These are phyloP conservation scores for Maudiozyma humilis DNA, from an alignment of 1,139 yeast species.

Conservation along the genomic window DNA sequence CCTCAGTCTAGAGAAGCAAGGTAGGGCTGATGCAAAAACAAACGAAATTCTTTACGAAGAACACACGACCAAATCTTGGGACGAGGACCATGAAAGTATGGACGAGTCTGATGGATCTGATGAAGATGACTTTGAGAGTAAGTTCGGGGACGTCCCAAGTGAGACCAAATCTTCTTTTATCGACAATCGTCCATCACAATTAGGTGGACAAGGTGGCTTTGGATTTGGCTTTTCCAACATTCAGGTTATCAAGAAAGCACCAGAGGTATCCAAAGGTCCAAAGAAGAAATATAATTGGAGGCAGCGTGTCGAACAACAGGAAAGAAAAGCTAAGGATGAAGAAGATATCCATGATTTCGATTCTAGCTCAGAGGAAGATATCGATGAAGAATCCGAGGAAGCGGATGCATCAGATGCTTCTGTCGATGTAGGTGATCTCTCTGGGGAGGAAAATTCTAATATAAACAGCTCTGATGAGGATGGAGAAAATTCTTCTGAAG, in stretches of 20 bases:
- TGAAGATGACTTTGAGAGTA: constrained; percentile 28
- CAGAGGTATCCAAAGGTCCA: constrained; percentile 32
- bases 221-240: constrained; percentile 63
- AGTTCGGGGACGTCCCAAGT: constrained; percentile 24
- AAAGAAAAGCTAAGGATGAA: constrained; percentile 32
- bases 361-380: constrained; percentile 28
- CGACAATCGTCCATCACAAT: constrained; percentile 61
- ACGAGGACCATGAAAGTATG: constrained; percentile 32
- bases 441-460: constrained; percentile 3
- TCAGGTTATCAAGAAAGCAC: constrained; percentile 38
- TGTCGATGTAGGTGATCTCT: constrained; percentile 24
- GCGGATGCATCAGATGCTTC: constrained; percentile 34
- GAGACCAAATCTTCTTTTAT: constrained; percentile 44
- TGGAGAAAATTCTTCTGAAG: constrained; percentile 14
- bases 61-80: constrained; percentile 59
- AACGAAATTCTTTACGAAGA: constrained; percentile 62
- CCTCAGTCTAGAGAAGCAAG: constrained; percentile 61
- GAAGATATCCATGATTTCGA: constrained; percentile 43
- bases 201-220: constrained; percentile 46
- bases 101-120: constrained; percentile 21
- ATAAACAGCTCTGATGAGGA: background rate
- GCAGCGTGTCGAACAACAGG: constrained; percentile 42
- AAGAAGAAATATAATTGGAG: constrained; percentile 52
- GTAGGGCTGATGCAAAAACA: constrained; percentile 62
- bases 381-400: constrained; percentile 28